Evolutionary conservation across 371 early-diverging fungal species (phyloP).

Genomic region (Rhizopus arrhizus): DNA sequence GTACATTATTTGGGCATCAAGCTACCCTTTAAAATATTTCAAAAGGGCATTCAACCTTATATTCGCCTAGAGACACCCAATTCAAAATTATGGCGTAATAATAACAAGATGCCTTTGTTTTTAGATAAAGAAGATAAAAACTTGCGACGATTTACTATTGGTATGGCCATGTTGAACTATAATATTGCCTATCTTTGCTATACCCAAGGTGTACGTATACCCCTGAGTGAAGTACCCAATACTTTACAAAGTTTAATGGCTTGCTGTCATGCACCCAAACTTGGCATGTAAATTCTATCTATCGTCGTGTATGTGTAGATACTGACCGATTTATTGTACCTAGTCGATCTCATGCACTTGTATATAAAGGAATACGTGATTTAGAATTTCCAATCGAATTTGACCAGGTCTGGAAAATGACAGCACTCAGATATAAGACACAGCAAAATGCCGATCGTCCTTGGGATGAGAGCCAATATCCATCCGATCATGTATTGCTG

Average conservation of each 20-base stretch:
- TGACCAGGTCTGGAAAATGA: constrained; percentile 43
- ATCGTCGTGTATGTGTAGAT: neutral
- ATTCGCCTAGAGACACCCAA: constrained; percentile 32
- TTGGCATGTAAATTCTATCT: constrained; percentile 61
- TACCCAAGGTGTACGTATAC: constrained; percentile 77
- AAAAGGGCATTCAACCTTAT: constrained; percentile 58
- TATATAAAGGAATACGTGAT: constrained; percentile 32
- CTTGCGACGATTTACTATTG: constrained; percentile 62
- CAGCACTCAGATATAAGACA: constrained; percentile 33
- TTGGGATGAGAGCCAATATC: neutral
- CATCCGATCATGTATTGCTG: neutral
- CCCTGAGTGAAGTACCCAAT: constrained; percentile 61
- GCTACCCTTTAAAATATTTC: constrained; percentile 69
- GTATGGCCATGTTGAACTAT: constrained; percentile 84
- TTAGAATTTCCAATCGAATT: constrained; percentile 40
- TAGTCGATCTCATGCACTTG: constrained; percentile 45
- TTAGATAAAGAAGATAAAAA: constrained; percentile 59
- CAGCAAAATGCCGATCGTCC: neutral
- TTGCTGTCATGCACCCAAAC: constrained; percentile 64
- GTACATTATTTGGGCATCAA: constrained; percentile 77
- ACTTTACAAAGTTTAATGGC: constrained; percentile 74
- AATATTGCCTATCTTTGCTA: constrained; percentile 84
- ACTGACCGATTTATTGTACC: neutral
- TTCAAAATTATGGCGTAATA: constrained; percentile 23
- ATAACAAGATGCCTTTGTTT: constrained; percentile 62